phyloP scores from a whole-genome alignment of 495 filamentous ascomycete genomes.

The Xylaria longipes region DNA sequence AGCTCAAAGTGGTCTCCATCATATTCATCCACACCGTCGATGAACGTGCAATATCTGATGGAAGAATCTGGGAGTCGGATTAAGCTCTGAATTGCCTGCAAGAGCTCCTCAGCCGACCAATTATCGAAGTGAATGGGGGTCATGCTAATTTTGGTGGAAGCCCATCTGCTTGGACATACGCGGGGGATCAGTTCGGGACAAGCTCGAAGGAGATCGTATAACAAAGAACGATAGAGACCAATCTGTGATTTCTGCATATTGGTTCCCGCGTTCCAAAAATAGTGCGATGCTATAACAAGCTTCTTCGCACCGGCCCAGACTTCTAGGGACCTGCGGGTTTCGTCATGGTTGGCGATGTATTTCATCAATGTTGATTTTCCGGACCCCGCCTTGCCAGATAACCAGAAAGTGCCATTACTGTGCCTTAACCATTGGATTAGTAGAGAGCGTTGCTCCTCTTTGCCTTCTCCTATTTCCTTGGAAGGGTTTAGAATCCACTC shows the following conservation, averaged over 20 bases:
- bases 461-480: background rate
- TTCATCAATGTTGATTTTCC: constrained; percentile 5
- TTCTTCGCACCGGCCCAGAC: background rate
- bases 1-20: constrained; percentile 30
- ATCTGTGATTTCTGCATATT: background rate
- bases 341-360: background rate
- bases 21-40: constrained; percentile 39
- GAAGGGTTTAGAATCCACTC: background rate
- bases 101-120: background rate
- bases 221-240: background rate
- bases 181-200: background rate
- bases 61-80: background rate
- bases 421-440: background rate
- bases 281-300: background rate
- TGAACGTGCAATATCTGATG: constrained; percentile 17
- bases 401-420: background rate
- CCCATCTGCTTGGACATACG: background rate
- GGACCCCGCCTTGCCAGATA: background rate
- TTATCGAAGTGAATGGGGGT: background rate
- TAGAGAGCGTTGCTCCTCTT: background rate
- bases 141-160: background rate
- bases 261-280: background rate
- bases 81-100: background rate
- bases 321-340: background rate
- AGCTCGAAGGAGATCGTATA: background rate